These are phyloP conservation scores for Arthroderma uncinatum DNA, from an alignment of 2,329 filamentous ascomycete species.

Conservation along the genomic window DNA sequence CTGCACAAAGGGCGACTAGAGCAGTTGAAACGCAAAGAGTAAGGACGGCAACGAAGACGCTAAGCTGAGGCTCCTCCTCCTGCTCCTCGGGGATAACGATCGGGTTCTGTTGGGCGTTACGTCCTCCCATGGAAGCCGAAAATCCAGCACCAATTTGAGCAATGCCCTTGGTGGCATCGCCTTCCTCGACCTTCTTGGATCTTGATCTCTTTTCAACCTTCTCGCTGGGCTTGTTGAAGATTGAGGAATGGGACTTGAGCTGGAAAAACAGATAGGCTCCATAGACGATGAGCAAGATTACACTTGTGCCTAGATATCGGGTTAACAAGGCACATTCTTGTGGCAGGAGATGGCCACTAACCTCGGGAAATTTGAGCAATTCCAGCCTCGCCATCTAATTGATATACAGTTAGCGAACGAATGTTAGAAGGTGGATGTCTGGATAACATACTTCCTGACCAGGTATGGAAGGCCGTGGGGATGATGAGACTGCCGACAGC, in stretches of 20 bases:
- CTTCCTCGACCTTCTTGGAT: slow-evolving; percentile 36
- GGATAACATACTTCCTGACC: not conserved
- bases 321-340: slow-evolving; percentile 34
- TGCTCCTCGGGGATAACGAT: slow-evolving; percentile 55
- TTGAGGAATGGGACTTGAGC: slow-evolving; percentile 66
- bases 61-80: slow-evolving; percentile 60
- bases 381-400: slow-evolving; percentile 40
- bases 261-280: slow-evolving; percentile 79
- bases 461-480: slow-evolving; percentile 2
- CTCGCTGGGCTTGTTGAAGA: slow-evolving; percentile 70
- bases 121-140: slow-evolving; percentile 40
- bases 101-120: slow-evolving; percentile 39
- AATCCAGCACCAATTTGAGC: slow-evolving; percentile 43
- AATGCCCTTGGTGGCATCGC: slow-evolving; percentile 40
- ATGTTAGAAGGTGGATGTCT: not conserved
- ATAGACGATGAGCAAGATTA: slow-evolving; percentile 73
- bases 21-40: slow-evolving; percentile 64
- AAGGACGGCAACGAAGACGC: slow-evolving; percentile 52
- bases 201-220: slow-evolving; percentile 54
- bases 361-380: not conserved
- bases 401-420: slow-evolving; percentile 58
- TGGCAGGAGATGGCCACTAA: slow-evolving; percentile 37
- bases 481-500: slow-evolving; percentile 57
- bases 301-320: slow-evolving; percentile 1
- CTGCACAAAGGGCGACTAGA: slow-evolving; percentile 66